A percentile compares a stretch with the other conserved stretches of the same genome.
Conservation (phyloP, 2,329 filamentous ascomycete genomes). For the Fusarium armeniacum region DNA sequence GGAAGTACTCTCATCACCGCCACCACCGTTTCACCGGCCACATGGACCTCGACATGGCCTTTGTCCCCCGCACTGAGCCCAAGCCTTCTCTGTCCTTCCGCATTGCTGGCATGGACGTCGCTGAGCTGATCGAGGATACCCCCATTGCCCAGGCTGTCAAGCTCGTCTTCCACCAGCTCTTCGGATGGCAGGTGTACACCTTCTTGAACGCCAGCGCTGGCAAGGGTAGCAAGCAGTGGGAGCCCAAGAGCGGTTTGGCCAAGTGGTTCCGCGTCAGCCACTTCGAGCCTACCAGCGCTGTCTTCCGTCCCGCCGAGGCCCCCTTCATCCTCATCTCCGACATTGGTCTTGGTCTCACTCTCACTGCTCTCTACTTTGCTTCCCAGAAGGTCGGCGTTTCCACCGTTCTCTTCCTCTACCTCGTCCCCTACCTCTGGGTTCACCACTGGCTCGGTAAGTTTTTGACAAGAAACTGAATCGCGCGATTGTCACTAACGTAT, state of each 20-base stretch:
- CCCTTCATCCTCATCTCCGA: conserved; percentile 71
- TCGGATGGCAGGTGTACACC: conserved; percentile 75
- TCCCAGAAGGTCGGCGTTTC: conserved; percentile 67
- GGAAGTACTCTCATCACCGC: conserved; percentile 78
- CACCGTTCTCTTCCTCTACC: conserved; percentile 71
- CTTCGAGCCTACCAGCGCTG: conserved; percentile 72
- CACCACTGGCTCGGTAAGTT: conserved; percentile 76
- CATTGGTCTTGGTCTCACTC: conserved; percentile 68
- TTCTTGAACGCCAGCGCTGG: conserved; percentile 70
- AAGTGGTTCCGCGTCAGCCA: conserved; percentile 66
- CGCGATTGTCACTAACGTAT: conserved; percentile 17
- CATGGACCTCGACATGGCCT: conserved; percentile 76
- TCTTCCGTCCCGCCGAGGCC: conserved; percentile 71
- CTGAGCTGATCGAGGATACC: conserved; percentile 73
- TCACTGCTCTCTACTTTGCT: conserved; percentile 65
- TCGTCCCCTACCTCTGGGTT: conserved; percentile 76
- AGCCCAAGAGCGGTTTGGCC: conserved; percentile 48
- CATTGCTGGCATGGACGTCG: conserved; percentile 59
- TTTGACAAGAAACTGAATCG: not conserved
- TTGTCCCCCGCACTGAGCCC: conserved; percentile 66
- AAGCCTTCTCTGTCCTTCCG: conserved; percentile 54
- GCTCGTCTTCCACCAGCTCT: conserved; percentile 72
- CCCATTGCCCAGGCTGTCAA: conserved; percentile 68
- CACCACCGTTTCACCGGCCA: conserved; percentile 79
- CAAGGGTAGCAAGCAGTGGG: conserved; percentile 62